These are phyloP conservation scores for Penicillium sp. DNA, from an alignment of 2,329 filamentous ascomycete genomes.

Conservation along the genomic window DNA sequence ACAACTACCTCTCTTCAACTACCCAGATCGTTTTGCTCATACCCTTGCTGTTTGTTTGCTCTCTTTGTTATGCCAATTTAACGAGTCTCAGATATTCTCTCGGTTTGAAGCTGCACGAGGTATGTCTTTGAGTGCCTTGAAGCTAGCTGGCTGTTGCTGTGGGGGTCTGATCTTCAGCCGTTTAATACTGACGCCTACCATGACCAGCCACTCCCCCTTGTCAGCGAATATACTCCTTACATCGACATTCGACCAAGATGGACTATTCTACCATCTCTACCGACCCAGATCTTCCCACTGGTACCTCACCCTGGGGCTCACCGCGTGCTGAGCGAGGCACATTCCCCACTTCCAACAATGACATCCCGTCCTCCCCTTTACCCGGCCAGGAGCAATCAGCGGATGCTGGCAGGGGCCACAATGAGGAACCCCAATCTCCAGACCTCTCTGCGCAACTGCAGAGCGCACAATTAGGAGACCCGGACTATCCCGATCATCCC, in stretches of 20 bases:
- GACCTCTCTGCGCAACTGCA: slow-evolving; percentile 47
- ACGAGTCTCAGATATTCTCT: not conserved
- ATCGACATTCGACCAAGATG: slow-evolving; percentile 48
- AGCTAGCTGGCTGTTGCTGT: slow-evolving; percentile 21
- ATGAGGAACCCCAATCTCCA: slow-evolving; percentile 40
- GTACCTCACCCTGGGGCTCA: slow-evolving; percentile 64
- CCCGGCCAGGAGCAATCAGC: slow-evolving; percentile 39
- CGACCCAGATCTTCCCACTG: slow-evolving; percentile 59
- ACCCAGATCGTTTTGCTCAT: not conserved
- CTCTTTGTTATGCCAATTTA: slow-evolving; percentile 12
- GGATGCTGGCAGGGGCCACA: slow-evolving; percentile 24
- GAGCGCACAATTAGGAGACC: slow-evolving; percentile 41
- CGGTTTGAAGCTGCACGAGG: slow-evolving; percentile 16
- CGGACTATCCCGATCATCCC: slow-evolving; percentile 37
- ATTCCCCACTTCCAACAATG: slow-evolving; percentile 37
- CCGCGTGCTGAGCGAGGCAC: slow-evolving; percentile 52
- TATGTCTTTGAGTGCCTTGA: slow-evolving; percentile 15
- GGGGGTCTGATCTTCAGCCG: slow-evolving; percentile 21
- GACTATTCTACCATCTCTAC: slow-evolving; percentile 63
- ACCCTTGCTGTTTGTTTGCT: slow-evolving; percentile 2
- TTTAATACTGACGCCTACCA: slow-evolving; percentile 27
- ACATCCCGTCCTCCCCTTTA: slow-evolving; percentile 45
- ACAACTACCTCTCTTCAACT: slow-evolving; percentile 6
- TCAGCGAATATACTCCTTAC: slow-evolving; percentile 19
- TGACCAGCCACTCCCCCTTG: slow-evolving; percentile 23